Evolutionary conservation across 1,139 yeast genomes (phyloP).

Genomic region (Kluyveromyces marxianus): DNA sequence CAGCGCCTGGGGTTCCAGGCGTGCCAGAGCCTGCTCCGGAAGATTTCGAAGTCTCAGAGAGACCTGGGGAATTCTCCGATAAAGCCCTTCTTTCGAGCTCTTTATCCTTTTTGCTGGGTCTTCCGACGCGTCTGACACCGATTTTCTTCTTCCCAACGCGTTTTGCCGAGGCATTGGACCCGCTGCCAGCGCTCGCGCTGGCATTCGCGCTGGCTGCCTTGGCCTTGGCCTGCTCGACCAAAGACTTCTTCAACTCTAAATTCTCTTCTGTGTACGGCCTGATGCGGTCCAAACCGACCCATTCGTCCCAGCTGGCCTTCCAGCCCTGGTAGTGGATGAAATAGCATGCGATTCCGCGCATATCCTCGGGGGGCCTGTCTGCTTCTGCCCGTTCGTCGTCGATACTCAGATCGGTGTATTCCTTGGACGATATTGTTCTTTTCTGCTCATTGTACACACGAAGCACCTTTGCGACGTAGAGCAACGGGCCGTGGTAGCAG

Average conservation of each 20-base stretch:
- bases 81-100: not conserved
- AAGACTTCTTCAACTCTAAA: constrained; percentile 52
- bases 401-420: constrained; percentile 27
- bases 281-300: constrained; percentile 72
- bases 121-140: not conserved
- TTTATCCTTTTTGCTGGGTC: constrained; percentile 1
- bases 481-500: constrained; percentile 86
- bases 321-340: constrained; percentile 90
- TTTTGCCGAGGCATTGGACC: not conserved
- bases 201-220: constrained; percentile 2
- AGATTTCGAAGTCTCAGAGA: not conserved
- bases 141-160: not conserved
- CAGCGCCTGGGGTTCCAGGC: not conserved
- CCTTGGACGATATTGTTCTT: constrained; percentile 32
- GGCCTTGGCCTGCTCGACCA: constrained; percentile 41
- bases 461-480: constrained; percentile 80
- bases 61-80: not conserved
- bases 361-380: constrained; percentile 38
- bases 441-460: constrained; percentile 48
- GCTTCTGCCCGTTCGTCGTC: constrained; percentile 14
- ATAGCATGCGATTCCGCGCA: constrained; percentile 41
- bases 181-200: not conserved
- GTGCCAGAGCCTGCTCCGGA: not conserved
- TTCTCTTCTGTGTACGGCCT: constrained; percentile 66
- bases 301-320: constrained; percentile 95